A percentile compares a stretch with the other conserved stretches of the same genome.
Evolutionary conservation across 305 asterid species (phyloP).

Genomic region (Fraxinus ornus): DNA sequence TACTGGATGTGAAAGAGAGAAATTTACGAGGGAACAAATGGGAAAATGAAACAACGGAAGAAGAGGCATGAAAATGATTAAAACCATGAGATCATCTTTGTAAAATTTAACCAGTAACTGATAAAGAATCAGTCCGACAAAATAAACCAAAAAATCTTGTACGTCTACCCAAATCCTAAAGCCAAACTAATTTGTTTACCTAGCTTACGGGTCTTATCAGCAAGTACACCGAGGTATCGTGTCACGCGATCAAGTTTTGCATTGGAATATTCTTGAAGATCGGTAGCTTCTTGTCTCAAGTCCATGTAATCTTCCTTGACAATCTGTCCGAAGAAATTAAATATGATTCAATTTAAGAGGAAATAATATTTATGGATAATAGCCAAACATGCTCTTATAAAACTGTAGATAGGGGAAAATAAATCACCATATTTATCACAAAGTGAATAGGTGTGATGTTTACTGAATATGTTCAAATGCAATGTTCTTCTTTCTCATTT

Average conservation of each 20-base stretch:
- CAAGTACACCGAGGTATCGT: constrained; percentile 93
- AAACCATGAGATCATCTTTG: constrained; percentile 6
- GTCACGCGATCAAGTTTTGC: constrained; percentile 31
- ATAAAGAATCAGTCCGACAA: background rate
- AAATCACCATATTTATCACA: constrained; percentile 18
- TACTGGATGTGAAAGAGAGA: constrained; percentile 18
- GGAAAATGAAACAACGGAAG: constrained; percentile 6
- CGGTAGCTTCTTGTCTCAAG: background rate
- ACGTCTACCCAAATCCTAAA: background rate
- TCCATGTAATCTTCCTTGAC: constrained; percentile 33
- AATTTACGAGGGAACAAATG: constrained; percentile 7
- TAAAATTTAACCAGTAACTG: constrained; percentile 18
- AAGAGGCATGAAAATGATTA: constrained; percentile 15
- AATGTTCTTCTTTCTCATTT: background rate
- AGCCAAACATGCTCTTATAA: constrained; percentile 2
- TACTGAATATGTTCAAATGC: constrained; percentile 14
- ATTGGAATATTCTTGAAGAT: background rate
- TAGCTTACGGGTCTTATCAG: constrained; percentile 85
- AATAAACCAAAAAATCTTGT: constrained; percentile 18
- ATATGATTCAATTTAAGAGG: constrained; percentile 17
- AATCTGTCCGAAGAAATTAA: constrained; percentile 57
- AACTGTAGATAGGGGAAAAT: constrained; percentile 6
- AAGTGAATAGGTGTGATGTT: background rate
- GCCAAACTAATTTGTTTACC: constrained; percentile 46
- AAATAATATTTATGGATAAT: constrained; percentile 14